Base-by-base conservation (phyloP, 345 rosid genomes). In the Salix caprea region DNA sequence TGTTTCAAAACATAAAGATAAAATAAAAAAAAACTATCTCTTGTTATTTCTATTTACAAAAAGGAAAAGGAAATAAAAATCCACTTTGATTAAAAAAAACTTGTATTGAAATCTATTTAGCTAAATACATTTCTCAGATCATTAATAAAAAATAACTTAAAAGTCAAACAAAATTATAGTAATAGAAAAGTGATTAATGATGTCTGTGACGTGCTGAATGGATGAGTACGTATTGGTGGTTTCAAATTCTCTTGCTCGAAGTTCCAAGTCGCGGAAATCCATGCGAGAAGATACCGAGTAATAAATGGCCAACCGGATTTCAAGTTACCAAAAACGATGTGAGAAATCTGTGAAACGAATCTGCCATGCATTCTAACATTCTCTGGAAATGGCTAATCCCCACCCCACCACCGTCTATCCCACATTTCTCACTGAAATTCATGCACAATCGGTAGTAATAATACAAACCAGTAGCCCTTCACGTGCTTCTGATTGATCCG, bases 361-460 rank as follows among this genome's bases (percentile, higher is more conserved):
- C 64, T n/a, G n/a, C 32, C 54, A 30, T 65, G 6, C 44, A 42
- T 48, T 71, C 65, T 69, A 77, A 83, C 86, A 81, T 86, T 83
- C 85, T 81, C 78, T 79, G 82, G 24, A 70, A 36, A 12, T 69
- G 67, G 23, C 10, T 70, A 28, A 64, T 42, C 58, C 71, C 61
- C 75, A 32, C 1, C 18, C 50, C 15, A 46, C 62, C 62, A 58
- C 28, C 12, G 28, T 26, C 62, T n/a, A 3, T n/a, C 4, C 71
- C 67, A 30, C 44, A 21, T 14, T 72, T 40, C 67, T 70, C 82
- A 69, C 86, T 79, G 73, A 79, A 86, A 48, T 81, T 79, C 74
- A 72, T 77, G 81, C 18, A 21, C 52, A 56, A 71, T 52, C 0
- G 5, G 15, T 26, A 18, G 2, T 2, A 19, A 56, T 50, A 23